Base-by-base conservation (phyloP, 2,329 filamentous ascomycete genomes). In the Periglandula ipomoeae region DNA sequence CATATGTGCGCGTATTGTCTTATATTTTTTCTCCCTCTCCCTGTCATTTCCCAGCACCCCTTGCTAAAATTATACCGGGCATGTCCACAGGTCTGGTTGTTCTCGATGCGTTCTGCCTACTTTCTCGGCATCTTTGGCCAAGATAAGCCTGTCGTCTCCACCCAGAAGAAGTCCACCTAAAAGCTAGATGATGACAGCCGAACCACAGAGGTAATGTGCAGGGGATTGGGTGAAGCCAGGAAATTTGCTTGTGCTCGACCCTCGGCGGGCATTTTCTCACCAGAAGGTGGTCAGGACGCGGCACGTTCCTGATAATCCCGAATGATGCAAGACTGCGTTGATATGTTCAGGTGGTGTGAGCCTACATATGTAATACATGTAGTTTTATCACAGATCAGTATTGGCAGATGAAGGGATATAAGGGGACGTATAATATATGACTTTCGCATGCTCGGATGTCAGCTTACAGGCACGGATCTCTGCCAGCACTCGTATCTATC, bases 81-180 rank as follows among this genome's bases (percentile, higher is more conserved):
- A 44, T 47, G 24, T 5, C 41, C 6, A 37, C 51, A 79, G 75
- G 51, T 65, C 0, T 77, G 79, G 47, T 65, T 86, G 26, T 79
- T 80, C 48, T 47, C 75, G 23, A 75, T 75, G 49, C 71, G 82
- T 39, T 68, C 74, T 17, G 66, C 72, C 15, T 85, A 84, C 60
- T 65, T 86, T 5, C 49, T 73, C 15, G 83, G 82, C 1, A 34
- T 75, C 2, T 84, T 86, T 65, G 82, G 80, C 3, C 65, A 70
- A 5, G 70, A 74, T 53, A 59, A 52, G 26, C 48, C 52, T 23
- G 41, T 45, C 35, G 47, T 44, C 6, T 26, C 35, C 13, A 40
- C 41, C 20, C 42, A 41, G 17, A 64, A 62, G 51, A 67, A 66
- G 57, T 53, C 41, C 11, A 46, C 45, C 23, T 66, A 47, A 56